These are phyloP conservation scores for Beta lomatogona DNA, from an alignment of 179 eudicot species.

Conservation along the genomic window DNA sequence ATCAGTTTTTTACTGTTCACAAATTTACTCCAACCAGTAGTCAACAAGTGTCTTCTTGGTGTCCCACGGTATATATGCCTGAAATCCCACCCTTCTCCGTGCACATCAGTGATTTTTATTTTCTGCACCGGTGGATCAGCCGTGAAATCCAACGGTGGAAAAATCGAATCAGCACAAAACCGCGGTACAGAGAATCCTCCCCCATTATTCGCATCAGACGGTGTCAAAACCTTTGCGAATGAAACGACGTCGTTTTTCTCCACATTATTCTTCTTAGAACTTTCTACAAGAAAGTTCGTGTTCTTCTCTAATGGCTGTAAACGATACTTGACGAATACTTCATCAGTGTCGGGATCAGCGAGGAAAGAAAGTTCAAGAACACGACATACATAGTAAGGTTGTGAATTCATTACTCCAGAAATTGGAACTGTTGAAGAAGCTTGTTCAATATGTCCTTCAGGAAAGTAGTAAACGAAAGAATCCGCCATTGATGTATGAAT, in stretches of 20 bases:
- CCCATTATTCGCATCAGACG: conserved; percentile 85
- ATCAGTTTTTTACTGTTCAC: conserved; percentile 67
- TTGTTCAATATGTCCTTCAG: conserved; percentile 81
- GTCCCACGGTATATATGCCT: conserved; percentile 85
- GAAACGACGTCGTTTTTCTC: conserved; percentile 35
- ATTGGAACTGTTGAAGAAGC: conserved; percentile 9
- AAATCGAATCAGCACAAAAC: conserved; percentile 69
- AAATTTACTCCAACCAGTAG: conserved; percentile 88
- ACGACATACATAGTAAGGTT: conserved; percentile 45
- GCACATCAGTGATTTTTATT: conserved; percentile 45
- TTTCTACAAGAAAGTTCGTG: neutral
- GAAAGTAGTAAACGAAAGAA: conserved; percentile 73
- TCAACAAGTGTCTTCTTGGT: conserved; percentile 74
- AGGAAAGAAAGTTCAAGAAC: conserved; percentile 42
- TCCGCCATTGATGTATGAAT: conserved; percentile 43
- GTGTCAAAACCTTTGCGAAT: conserved; percentile 67
- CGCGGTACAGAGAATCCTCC: conserved; percentile 91
- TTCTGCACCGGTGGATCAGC: conserved; percentile 79
- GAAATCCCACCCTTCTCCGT: conserved; percentile 53
- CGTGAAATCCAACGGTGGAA: conserved; percentile 54
- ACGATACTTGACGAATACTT: conserved; percentile 49
- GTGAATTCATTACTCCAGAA: conserved; percentile 7
- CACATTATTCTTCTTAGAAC: neutral
- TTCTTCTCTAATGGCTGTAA: conserved; percentile 25
- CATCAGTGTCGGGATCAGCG: conserved; percentile 52